These are phyloP conservation scores for Graphiopsis chlorocephala DNA, from an alignment of 2,329 filamentous ascomycete species.

Conservation along the genomic window DNA sequence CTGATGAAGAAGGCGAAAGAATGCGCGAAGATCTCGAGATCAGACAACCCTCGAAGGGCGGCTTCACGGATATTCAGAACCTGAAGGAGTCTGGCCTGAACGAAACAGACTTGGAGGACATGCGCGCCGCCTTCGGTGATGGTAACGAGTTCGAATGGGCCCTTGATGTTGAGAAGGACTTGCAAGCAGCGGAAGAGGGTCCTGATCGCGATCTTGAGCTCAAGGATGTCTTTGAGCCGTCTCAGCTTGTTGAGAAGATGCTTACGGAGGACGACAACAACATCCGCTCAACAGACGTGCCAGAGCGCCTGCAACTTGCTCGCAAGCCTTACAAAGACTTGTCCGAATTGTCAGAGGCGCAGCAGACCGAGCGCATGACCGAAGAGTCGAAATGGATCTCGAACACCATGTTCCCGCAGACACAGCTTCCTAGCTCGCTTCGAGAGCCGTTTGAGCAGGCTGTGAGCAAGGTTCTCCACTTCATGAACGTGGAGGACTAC, in stretches of 20 bases:
- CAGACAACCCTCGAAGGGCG: constrained; percentile 71
- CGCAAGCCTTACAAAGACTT: constrained; percentile 78
- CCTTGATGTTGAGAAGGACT: constrained; percentile 80
- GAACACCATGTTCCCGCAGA: constrained; percentile 84
- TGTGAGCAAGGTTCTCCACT: constrained; percentile 87
- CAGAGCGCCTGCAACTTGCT: constrained; percentile 90
- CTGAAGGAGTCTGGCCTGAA: constrained; percentile 67
- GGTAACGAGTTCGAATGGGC: constrained; percentile 96
- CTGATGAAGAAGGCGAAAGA: constrained; percentile 74
- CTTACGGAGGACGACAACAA: constrained; percentile 92
- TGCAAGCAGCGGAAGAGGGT: constrained; percentile 71
- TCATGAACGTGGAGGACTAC: constrained; percentile 89
- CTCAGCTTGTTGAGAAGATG: constrained; percentile 88
- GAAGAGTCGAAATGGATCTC: constrained; percentile 93
- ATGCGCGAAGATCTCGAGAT: constrained; percentile 86
- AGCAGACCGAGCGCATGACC: constrained; percentile 59
- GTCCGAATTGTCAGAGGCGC: constrained; percentile 74
- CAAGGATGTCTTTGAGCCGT: constrained; percentile 97
- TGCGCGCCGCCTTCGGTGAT: constrained; percentile 93
- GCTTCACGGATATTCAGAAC: constrained; percentile 69
- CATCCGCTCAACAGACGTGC: constrained; percentile 84
- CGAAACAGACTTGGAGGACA: constrained; percentile 89
- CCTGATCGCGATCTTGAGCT: constrained; percentile 85
- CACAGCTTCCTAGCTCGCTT: constrained; percentile 51
- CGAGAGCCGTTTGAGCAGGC: constrained; percentile 81